A percentile compares a stretch with the other conserved stretches of the same genome.
These are phyloP conservation scores for Populus trichocarpa DNA, from an alignment of 441 rosid species.

Conservation along the genomic window DNA sequence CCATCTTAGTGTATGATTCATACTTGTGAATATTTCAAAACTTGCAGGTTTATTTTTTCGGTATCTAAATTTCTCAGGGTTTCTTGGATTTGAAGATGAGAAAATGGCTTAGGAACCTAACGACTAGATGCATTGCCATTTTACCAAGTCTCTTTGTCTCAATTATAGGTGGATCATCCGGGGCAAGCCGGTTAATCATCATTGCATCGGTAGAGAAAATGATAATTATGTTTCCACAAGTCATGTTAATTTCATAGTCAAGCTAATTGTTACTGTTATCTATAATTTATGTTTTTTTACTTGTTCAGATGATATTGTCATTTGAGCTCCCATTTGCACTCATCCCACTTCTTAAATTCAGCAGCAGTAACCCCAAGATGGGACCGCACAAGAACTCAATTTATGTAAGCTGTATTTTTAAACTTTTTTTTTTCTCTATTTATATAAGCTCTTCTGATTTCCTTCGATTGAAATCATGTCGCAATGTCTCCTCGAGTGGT, in stretches of 20 bases:
- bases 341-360: constrained; percentile 72
- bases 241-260: not conserved
- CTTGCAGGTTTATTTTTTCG: not conserved
- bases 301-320: constrained; percentile 61
- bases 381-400: constrained; percentile 69
- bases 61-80: constrained; percentile 34
- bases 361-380: constrained; percentile 63
- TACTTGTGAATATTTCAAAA: not conserved
- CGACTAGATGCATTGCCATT: constrained; percentile 63
- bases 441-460: not conserved
- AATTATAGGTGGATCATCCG: constrained; percentile 54
- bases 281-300: not conserved
- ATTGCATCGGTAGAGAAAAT: constrained; percentile 45
- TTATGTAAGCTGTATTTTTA: constrained; percentile 27
- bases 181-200: constrained; percentile 51
- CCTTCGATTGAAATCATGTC: not conserved
- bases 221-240: not conserved
- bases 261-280: not conserved
- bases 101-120: constrained; percentile 52
- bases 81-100: constrained; percentile 61
- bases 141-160: constrained; percentile 52
- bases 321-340: constrained; percentile 71
- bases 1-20: not conserved
- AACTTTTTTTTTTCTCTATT: no score
- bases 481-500: not conserved